Conservation (phyloP, 176 grass and related monocot genomes). For the Olyra latifolia region DNA sequence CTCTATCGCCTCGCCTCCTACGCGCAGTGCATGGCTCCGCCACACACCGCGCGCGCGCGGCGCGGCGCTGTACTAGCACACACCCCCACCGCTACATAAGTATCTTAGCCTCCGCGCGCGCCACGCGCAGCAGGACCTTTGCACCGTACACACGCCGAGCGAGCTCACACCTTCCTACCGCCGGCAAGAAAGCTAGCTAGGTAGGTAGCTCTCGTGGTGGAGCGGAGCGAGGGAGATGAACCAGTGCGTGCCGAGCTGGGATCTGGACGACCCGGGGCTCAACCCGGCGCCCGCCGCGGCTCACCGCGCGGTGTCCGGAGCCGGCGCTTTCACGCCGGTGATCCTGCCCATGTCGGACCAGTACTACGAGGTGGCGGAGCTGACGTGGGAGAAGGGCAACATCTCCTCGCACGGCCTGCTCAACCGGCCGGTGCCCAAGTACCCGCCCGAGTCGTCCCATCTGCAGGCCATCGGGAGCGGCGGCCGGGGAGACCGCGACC, state of each 20-base stretch:
- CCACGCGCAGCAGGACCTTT: no score
- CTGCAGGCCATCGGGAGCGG: conserved; percentile 26
- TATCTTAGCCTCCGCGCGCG: conserved; percentile 29
- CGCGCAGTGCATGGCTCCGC: conserved; percentile 34
- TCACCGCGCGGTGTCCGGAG: background rate
- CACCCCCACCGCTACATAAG: conserved; percentile 22
- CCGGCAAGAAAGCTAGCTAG: no score
- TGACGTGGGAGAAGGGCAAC: conserved; percentile 86
- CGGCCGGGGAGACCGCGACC: conserved; percentile 34
- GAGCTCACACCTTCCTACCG: background rate
- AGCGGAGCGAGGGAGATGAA: conserved; percentile 41
- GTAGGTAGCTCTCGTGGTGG: background rate
- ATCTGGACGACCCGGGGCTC: conserved; percentile 45
- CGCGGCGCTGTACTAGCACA: background rate
- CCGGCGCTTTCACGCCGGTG: background rate
- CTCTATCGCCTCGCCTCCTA: background rate
- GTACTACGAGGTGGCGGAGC: conserved; percentile 80
- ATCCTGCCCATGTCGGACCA: conserved; percentile 40
- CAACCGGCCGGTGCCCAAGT: conserved; percentile 38
- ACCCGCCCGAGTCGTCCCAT: background rate
- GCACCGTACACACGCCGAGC: background rate
- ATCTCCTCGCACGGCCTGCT: conserved; percentile 68
- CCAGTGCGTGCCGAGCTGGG: conserved; percentile 89
- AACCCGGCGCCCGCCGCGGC: background rate
- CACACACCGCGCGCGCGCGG: conserved; percentile 26